Conservation (phyloP, 208 protist species). For the Trypanosoma platydactyli region DNA sequence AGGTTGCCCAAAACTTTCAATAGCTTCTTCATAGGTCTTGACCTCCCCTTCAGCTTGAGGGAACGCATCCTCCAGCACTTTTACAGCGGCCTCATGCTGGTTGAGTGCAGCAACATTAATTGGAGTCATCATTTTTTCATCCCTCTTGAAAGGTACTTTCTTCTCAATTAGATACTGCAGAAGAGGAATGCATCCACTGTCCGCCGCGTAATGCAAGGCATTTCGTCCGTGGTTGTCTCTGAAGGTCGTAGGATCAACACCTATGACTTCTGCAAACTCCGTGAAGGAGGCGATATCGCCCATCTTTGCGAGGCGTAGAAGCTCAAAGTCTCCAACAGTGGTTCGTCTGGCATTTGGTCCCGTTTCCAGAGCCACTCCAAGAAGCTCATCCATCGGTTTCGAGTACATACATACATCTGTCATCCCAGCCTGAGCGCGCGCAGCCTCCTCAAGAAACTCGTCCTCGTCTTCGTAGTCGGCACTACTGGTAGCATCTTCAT, state of each 20-base stretch:
- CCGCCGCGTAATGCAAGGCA: conserved; percentile 81
- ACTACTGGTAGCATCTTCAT: conserved; percentile 9
- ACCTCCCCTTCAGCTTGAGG: conserved; percentile 27
- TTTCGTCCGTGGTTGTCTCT: conserved; percentile 78
- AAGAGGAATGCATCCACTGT: conserved; percentile 53
- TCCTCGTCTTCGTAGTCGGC: conserved; percentile 29
- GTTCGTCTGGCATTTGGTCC: conserved; percentile 26
- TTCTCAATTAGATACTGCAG: conserved; percentile 48
- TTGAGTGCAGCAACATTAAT: conserved; percentile 78
- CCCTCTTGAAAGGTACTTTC: conserved; percentile 53
- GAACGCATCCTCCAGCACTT: conserved; percentile 36
- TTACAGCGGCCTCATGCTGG: conserved; percentile 18
- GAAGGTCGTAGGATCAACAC: conserved; percentile 43
- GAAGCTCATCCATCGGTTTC: conserved; percentile 31
- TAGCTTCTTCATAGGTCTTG: conserved; percentile 49
- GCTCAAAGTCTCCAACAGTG: conserved; percentile 79
- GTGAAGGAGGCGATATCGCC: conserved; percentile 64
- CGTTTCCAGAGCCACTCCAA: conserved; percentile 42
- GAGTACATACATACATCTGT: conserved; percentile 26
- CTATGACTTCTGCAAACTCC: conserved; percentile 41
- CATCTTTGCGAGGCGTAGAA: conserved; percentile 83
- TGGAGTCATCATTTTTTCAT: conserved; percentile 72
- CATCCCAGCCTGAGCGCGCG: not conserved
- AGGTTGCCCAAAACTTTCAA: conserved; percentile 44
- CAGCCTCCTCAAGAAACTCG: conserved; percentile 23